These are phyloP conservation scores for Neurospora hispaniola DNA, from an alignment of 495 filamentous ascomycete genomes.

Conservation along the genomic window DNA sequence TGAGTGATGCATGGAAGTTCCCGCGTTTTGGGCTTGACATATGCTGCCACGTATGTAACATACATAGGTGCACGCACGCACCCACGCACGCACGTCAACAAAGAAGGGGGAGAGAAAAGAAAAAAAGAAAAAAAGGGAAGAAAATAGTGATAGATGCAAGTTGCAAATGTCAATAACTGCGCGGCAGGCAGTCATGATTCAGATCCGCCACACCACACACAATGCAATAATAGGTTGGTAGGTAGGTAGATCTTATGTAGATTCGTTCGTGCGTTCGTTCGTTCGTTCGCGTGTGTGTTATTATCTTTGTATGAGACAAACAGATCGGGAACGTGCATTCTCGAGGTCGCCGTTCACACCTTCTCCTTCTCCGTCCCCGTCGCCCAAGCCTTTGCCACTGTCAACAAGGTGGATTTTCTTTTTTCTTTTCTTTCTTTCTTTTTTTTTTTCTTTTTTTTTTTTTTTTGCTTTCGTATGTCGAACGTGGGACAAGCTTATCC, in stretches of 20 bases:
- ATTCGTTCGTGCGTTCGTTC: background rate
- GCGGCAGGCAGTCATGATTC: background rate
- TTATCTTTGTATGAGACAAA: background rate
- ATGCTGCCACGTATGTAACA: background rate
- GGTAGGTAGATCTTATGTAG: too few relatives aligned
- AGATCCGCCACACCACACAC: background rate
- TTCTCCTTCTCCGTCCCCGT: background rate
- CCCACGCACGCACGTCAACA: background rate
- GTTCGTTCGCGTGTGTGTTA: background rate
- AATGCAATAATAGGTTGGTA: background rate
- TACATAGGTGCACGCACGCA: too few relatives aligned
- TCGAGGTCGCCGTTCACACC: background rate
- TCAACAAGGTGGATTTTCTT: background rate
- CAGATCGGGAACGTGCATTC: background rate
- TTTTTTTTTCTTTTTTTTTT: background rate
- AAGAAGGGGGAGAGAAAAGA: background rate
- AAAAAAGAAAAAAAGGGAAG: background rate
- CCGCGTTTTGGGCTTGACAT: background rate
- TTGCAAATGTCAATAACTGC: background rate
- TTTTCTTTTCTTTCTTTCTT: too few relatives aligned
- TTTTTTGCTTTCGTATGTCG: background rate
- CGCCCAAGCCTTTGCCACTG: background rate
- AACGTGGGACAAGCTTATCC: background rate
- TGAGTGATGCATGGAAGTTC: background rate
- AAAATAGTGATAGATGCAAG: background rate